Evolutionary conservation across 2,329 filamentous ascomycete genomes (phyloP).

Genomic region (Metarhizium brunneum): DNA sequence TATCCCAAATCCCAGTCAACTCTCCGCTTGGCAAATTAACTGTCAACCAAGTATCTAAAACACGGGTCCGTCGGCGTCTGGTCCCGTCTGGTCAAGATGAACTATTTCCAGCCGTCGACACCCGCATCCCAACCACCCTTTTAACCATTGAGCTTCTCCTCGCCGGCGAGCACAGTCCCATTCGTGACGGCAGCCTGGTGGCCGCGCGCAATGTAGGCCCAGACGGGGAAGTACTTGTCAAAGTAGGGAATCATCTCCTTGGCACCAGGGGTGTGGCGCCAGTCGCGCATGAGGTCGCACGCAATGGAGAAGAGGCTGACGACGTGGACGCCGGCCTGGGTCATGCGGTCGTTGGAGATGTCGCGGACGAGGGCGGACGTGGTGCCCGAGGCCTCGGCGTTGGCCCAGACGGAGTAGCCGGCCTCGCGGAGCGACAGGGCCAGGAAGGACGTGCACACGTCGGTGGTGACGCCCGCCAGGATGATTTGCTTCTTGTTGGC

Average conservation of each 20-base stretch:
- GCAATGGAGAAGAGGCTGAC: constrained; percentile 44
- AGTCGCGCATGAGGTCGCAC: constrained; percentile 63
- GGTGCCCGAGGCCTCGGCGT: constrained; percentile 63
- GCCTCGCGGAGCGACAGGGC: constrained; percentile 61
- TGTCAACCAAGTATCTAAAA: too few species aligned
- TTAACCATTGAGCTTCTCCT: too few species aligned
- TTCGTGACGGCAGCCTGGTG: not conserved
- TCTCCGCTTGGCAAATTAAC: too few species aligned
- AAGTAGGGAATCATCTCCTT: constrained; percentile 52
- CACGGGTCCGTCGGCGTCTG: too few species aligned
- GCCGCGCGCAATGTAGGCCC: constrained; percentile 49
- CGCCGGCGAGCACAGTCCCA: too few species aligned
- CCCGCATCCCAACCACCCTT: too few species aligned
- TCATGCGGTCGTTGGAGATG: constrained; percentile 1
- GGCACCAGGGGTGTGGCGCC: constrained; percentile 46
- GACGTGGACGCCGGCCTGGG: not conserved
- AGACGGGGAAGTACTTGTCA: constrained; percentile 55
- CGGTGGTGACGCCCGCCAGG: constrained; percentile 62
- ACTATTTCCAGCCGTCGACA: too few species aligned
- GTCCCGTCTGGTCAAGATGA: too few species aligned
- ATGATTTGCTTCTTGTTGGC: constrained; percentile 62
- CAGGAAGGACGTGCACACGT: constrained; percentile 68
- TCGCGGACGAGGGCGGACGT: constrained; percentile 36
- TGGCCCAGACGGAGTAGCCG: constrained; percentile 66
- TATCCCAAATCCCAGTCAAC: too few species aligned